Evolutionary conservation across 306 rosid species (phyloP), one percentile per base, ranked within the genome.

Genomic region (Ziziphus jujuba): DNA sequence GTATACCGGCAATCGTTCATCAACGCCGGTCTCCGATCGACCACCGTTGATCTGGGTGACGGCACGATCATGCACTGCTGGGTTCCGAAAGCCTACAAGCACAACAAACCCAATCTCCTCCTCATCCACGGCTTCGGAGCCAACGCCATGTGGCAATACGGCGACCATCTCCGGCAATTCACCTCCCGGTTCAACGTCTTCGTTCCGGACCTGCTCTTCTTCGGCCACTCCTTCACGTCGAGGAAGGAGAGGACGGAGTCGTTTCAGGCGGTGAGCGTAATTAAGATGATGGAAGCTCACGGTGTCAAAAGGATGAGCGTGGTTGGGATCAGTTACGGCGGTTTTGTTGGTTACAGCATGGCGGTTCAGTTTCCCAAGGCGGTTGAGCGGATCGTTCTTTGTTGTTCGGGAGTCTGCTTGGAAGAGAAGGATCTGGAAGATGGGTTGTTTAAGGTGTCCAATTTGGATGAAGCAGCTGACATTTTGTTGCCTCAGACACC

Each of bases 271-370:
- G 0, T 0, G 22, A 81, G 87, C 59, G 22, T 87, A 64, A 70
- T 54, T 72, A 75, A 35, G 69, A 69, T 90, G 10, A 82, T 87
- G 95, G 84, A 85, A 23, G 43, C 21, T 10, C 81, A 75, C 21
- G 88, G 87, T 7, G 84, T 87, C 0, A 5, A 31, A 4, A 80
- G 28, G 15, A 66, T 75, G 81, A 85, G 74, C 66, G 19, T 87
- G 72, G 91, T 87, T 0, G 97, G 97, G 73, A 84, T 85, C 25
- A 90, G 97, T 64, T 90, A 90, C 12, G 97, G 97, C 1, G 97
- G 97, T 0, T 87, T 90, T 22, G 95, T 90, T 5, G 84, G 83
- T 14, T 90, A 87, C 45, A 78, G 78, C 53, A 7, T 90, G 75
- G 97, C 91, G 0, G 77, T 70, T 48, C 87, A 76, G 71, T 87